phyloP scores from a whole-genome alignment of 208 protist genomes.

The Crithidia mellificae region DNA sequence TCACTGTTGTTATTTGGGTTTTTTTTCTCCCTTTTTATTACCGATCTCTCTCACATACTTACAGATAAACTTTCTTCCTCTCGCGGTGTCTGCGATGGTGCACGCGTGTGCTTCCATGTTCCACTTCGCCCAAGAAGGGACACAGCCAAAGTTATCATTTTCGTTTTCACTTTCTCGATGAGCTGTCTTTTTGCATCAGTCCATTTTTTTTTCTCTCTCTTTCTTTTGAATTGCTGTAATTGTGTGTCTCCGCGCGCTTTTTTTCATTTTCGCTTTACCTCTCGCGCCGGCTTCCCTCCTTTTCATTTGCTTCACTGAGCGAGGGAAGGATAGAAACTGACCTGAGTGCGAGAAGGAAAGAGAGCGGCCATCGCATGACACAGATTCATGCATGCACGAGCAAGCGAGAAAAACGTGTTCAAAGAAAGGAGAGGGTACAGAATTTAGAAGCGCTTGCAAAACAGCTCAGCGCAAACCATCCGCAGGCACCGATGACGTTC shows the following conservation, averaged over 20 bases:
- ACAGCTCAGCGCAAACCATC: too few species aligned
- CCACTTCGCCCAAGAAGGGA: not conserved
- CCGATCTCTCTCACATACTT: not conserved
- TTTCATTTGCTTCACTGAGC: conserved; percentile 7
- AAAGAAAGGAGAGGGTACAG: not conserved
- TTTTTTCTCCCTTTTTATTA: not conserved
- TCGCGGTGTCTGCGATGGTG: not conserved
- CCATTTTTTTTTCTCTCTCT: too few species aligned
- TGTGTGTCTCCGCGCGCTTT: not conserved
- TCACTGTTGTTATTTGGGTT: too few species aligned
- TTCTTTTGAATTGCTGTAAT: not conserved
- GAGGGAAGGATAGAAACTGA: not conserved
- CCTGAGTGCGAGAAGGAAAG: not conserved
- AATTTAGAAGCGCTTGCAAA: too few species aligned
- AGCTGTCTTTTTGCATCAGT: too few species aligned
- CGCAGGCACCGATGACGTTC: too few species aligned
- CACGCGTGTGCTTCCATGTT: not conserved
- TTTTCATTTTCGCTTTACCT: not conserved
- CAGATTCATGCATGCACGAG: not conserved
- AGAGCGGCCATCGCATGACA: not conserved
- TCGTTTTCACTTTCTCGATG: not conserved
- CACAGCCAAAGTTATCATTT: not conserved
- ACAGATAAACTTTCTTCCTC: not conserved
- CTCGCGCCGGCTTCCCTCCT: conserved; percentile 9
- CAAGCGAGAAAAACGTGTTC: not conserved